Evolutionary conservation across 2,329 filamentous ascomycete genomes (phyloP).

Genomic region (Cladosporium sp.): DNA sequence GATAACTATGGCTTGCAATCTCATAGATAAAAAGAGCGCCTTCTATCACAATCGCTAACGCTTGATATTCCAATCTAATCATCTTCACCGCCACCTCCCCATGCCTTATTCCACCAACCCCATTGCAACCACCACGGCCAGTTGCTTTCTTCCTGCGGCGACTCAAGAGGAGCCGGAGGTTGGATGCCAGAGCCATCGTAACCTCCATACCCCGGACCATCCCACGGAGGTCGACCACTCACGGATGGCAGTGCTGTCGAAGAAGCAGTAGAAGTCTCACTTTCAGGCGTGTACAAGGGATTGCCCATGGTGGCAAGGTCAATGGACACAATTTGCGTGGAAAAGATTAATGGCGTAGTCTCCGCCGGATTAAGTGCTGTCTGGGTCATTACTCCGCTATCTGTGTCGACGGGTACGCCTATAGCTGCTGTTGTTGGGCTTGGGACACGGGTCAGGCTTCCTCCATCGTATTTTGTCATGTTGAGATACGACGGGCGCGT

Average conservation of each 20-base stretch:
- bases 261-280: neutral
- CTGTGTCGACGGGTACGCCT: neutral
- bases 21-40: too few relatives aligned
- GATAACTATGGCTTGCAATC: too few relatives aligned
- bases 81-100: too few relatives aligned
- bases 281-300: neutral
- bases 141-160: neutral
- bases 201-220: neutral
- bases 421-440: neutral
- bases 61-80: too few relatives aligned
- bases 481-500: neutral
- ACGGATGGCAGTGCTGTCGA: neutral
- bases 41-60: too few relatives aligned
- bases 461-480: conserved; percentile 1
- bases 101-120: neutral
- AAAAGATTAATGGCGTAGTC: too few relatives aligned
- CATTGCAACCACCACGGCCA: conserved; percentile 3
- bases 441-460: neutral
- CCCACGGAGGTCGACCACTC: neutral
- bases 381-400: neutral
- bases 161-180: neutral
- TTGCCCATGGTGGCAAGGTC: neutral
- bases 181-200: neutral
- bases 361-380: neutral
- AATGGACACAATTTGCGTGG: neutral